Evolutionary conservation across 2,329 filamentous ascomycete genomes (phyloP).

Genomic region (Ceratocystis smalleyi): DNA sequence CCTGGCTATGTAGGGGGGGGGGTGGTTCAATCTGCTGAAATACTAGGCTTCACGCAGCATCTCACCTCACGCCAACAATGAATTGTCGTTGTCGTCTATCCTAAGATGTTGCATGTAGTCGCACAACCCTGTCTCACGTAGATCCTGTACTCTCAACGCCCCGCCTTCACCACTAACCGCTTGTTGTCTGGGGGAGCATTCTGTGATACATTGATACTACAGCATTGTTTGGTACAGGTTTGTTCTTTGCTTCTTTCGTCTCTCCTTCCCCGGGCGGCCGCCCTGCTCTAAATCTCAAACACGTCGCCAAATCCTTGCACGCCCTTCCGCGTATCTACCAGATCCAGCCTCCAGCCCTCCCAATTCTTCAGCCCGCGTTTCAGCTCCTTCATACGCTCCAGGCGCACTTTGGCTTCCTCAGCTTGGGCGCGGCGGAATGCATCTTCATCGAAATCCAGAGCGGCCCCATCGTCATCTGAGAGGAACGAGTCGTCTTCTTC

Average conservation of each 20-base stretch:
- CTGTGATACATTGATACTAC: too few relatives aligned
- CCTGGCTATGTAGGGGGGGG: neutral
- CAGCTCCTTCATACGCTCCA: slow-evolving; percentile 49
- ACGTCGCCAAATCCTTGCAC: slow-evolving; percentile 47
- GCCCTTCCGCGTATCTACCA: slow-evolving; percentile 43
- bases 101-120: too few relatives aligned
- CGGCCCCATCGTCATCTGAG: slow-evolving; percentile 39
- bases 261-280: neutral
- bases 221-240: too few relatives aligned
- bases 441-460: slow-evolving; percentile 47
- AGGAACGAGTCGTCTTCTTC: slow-evolving; percentile 34
- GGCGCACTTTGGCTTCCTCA: slow-evolving; percentile 41
- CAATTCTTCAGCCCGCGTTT: slow-evolving; percentile 50
- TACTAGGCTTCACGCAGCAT: neutral
- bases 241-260: neutral
- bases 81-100: too few relatives aligned
- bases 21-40: neutral
- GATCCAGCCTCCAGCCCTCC: slow-evolving; percentile 51
- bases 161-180: too few relatives aligned
- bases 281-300: slow-evolving; percentile 43
- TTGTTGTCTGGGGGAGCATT: too few relatives aligned
- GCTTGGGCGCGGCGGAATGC: slow-evolving; percentile 48
- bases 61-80: too few relatives aligned
- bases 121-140: too few relatives aligned
- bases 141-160: too few relatives aligned